Base-by-base conservation (phyloP, 305 asterid genomes). In the Rubia tinctorum region DNA sequence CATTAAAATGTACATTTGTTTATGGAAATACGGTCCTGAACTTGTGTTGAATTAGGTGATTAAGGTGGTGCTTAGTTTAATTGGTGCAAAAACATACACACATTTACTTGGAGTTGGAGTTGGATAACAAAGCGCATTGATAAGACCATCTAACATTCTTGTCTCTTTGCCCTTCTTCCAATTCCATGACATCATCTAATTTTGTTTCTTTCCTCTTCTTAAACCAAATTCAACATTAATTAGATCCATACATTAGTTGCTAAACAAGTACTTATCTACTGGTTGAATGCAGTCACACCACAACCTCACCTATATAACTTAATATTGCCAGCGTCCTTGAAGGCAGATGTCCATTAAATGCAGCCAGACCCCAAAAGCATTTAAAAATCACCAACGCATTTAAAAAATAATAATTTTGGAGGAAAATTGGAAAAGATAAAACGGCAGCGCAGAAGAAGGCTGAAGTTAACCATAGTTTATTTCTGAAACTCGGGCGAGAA, bases 41-140 rank as follows among this genome's bases (percentile, higher is more conserved):
- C n/a, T n/a, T n/a, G n/a, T n/a, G n/a, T n/a, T n/a, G n/a, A n/a
- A n/a, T n/a, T n/a, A n/a, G n/a, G n/a, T n/a, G n/a, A n/a, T n/a
- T n/a, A n/a, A n/a, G n/a, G n/a, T n/a, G n/a, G n/a, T n/a, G n/a
- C n/a, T n/a, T n/a, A n/a, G n/a, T n/a, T n/a, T n/a, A n/a, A 11
- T 51, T 51, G 58, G 58, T 51, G 58, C 58, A 51, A 51, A 51
- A 51, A 51, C 58, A 49, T 7, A 49, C 13, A 49, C 56, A 49
- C 45, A 55, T n/a, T n/a, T n/a, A 47, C 39, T 70, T n/a, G n/a
- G n/a, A 49, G 45, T 70, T 70, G 74, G 74, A 74, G 58, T 40
- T 40, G 66, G 72, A 40, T 59, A 66, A 66, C 72, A 74, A 51
- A 66, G 53, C 68, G 8, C 67, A 66, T 53, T 34, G 72, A 66